Evolutionary conservation across 192 early-diverging fungal species (phyloP), one percentile per base, ranked within the genome.

Genomic region (Coemansia biformis): DNA sequence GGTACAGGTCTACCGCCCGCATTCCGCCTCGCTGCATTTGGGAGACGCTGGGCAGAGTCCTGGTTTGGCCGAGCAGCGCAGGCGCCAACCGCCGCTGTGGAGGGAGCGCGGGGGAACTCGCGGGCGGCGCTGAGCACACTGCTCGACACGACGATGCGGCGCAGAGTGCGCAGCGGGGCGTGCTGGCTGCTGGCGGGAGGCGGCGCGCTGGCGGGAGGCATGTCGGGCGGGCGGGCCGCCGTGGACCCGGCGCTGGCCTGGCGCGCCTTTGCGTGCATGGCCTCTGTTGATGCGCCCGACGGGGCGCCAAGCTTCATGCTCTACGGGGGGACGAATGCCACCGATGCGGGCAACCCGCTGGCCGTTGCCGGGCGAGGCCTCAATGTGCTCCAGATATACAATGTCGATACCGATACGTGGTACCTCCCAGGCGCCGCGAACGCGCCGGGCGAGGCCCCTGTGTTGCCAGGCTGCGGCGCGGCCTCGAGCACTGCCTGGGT

Each of bases 191-290:
- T 28, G 26, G 26, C 26, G 26, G 4, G 3, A 7, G 26, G 26
- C 26, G 26, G 26, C 26, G 26, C 26, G 4, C 26, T 3, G 26
- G 26, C 26, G 7, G 26, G 7, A 3, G 26, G 26, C 26, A 7
- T 7, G 26, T 7, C 7, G 26, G 26, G 26, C 26, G n/a, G n/a
- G n/a, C n/a, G n/a, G n/a, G n/a, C n/a, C n/a, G n/a, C n/a, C n/a
- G n/a, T n/a, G n/a, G 48, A 42, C 35, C 36, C 63, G 13, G 39
- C 53, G 9, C 46, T 54, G 22, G 58, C 58, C 23, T 74, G 70
- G 70, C 70, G 70, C 16, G 37, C 70, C 18, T 74, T 47, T 16
- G 59, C 63, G 1, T 74, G 70, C 51, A 57, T 74, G 63, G 59
- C 61, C 17, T 59, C 59, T 4, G 58, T 74, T 26, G 63, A 63